phyloP scores from a whole-genome alignment of 2,329 filamentous ascomycete genomes.

The Phaeosphaeriaceae sp. region DNA sequence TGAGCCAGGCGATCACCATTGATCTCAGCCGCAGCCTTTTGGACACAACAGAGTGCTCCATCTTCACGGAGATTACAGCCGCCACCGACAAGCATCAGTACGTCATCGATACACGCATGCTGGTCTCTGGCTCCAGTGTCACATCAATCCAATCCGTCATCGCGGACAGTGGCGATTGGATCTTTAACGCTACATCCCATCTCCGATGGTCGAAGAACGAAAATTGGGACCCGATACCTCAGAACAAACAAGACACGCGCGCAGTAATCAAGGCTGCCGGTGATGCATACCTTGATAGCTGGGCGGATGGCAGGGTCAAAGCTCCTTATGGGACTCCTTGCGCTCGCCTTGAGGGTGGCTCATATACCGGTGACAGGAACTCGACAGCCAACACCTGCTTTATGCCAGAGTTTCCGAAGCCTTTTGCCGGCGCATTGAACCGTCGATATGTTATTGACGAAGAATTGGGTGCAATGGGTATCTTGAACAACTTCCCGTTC shows the following conservation, averaged over 20 bases:
- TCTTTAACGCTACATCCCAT: conserved; percentile 26
- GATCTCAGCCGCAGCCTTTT: conserved; percentile 25
- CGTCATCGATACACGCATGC: conserved; percentile 25
- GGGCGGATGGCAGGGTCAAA: conserved; percentile 25
- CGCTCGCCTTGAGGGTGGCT: conserved; percentile 34
- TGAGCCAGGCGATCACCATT: conserved; percentile 19
- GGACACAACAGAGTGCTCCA: conserved; percentile 28
- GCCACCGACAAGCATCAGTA: conserved; percentile 26
- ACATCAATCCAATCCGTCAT: conserved; percentile 22
- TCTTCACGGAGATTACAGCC: conserved; percentile 27
- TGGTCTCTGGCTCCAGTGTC: conserved; percentile 15
- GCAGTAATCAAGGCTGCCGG: conserved; percentile 27
- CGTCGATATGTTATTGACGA: conserved; percentile 34
- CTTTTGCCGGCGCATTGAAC: conserved; percentile 23
- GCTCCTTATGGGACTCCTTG: conserved; percentile 37
- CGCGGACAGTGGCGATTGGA: conserved; percentile 28
- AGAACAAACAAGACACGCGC: conserved; percentile 19
- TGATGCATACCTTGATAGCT: conserved; percentile 34
- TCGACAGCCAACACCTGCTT: conserved; percentile 21
- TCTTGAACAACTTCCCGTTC: conserved; percentile 38
- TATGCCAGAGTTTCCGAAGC: conserved; percentile 33
- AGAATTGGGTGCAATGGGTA: conserved; percentile 25
- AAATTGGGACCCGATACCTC: conserved; percentile 21
- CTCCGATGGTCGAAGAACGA: conserved; percentile 18
- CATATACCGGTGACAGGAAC: conserved; percentile 27